These are phyloP conservation scores for Fraxinus albicans DNA, from an alignment of 305 asterid species.

Conservation along the genomic window DNA sequence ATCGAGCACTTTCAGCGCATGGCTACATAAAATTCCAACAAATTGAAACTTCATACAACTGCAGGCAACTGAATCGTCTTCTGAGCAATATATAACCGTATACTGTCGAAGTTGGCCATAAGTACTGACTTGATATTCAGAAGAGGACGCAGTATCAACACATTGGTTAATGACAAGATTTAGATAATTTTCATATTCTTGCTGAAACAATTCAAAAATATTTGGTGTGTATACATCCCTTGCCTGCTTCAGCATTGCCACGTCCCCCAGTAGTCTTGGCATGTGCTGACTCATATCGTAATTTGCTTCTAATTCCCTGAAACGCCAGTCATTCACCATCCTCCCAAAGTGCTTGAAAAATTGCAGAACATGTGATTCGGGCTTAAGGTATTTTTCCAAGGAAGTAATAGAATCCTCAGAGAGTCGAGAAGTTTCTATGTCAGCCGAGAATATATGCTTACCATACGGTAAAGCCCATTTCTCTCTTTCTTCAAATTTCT, in stretches of 20 bases:
- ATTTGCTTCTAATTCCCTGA: slow-evolving; percentile 58
- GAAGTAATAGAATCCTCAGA: slow-evolving; percentile 38
- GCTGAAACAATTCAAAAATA: slow-evolving; percentile 42
- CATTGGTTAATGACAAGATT: slow-evolving; percentile 41
- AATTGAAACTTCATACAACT: slow-evolving; percentile 61
- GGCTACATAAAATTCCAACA: slow-evolving; percentile 61
- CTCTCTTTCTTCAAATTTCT: slow-evolving; percentile 41
- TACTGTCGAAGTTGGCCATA: slow-evolving; percentile 46
- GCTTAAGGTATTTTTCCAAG: slow-evolving; percentile 45
- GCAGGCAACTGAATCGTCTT: slow-evolving; percentile 51
- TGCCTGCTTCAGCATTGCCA: slow-evolving; percentile 51
- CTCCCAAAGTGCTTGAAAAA: slow-evolving; percentile 55
- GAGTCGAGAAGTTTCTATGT: slow-evolving; percentile 39
- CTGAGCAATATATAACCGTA: slow-evolving; percentile 42
- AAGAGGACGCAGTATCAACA: slow-evolving; percentile 32
- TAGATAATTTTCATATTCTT: slow-evolving; percentile 44
- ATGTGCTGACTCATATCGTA: slow-evolving; percentile 49
- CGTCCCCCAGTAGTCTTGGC: slow-evolving; percentile 57
- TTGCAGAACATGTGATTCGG: slow-evolving; percentile 43
- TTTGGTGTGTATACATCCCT: slow-evolving; percentile 55
- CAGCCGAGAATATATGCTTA: slow-evolving; percentile 47
- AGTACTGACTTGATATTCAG: slow-evolving; percentile 45
- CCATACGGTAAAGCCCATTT: slow-evolving; percentile 55
- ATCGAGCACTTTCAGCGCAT: slow-evolving; percentile 62
- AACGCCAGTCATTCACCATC: slow-evolving; percentile 53